These are phyloP conservation scores for Xylariomycetidae sp. DNA, from an alignment of 2,329 filamentous ascomycete species.

Conservation along the genomic window DNA sequence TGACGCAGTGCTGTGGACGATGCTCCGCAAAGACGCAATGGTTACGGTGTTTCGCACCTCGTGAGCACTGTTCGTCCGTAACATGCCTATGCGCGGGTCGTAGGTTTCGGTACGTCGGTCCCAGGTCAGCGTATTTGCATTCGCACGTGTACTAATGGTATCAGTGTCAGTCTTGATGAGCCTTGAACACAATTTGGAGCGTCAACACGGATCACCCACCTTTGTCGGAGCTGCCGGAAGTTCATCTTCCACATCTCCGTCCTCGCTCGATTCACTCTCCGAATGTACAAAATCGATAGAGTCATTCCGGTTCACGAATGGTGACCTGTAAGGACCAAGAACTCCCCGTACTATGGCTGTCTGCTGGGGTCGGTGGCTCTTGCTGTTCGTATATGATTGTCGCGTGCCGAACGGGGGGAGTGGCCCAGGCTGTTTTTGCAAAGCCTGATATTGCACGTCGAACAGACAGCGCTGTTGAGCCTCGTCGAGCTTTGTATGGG, in stretches of 20 bases:
- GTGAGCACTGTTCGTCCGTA: conserved; percentile 14
- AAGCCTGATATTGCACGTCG: neutral
- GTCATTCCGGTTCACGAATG: no score
- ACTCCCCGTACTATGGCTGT: no score
- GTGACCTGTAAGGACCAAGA: no score
- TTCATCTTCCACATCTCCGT: no score
- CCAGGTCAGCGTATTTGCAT: conserved; percentile 13
- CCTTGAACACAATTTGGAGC: no score
- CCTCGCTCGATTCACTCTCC: no score
- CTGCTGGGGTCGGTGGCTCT: no score
- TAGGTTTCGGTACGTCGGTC: conserved; percentile 13
- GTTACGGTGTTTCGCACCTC: conserved; percentile 11
- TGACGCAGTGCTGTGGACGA: conserved; percentile 13
- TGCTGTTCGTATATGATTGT: no score
- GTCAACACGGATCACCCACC: no score
- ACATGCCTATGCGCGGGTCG: conserved; percentile 15
- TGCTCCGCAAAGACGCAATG: conserved; percentile 20
- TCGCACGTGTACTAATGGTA: conserved; percentile 11
- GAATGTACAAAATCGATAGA: no score
- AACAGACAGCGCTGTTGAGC: neutral
- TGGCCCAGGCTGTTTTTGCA: neutral
- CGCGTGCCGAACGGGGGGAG: no score
- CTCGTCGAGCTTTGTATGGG: neutral
- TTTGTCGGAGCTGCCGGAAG: no score
- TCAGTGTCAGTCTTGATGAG: conserved; percentile 6